Base-by-base conservation (phyloP, 257 asterid genomes). In the Linderniella brevidens region DNA sequence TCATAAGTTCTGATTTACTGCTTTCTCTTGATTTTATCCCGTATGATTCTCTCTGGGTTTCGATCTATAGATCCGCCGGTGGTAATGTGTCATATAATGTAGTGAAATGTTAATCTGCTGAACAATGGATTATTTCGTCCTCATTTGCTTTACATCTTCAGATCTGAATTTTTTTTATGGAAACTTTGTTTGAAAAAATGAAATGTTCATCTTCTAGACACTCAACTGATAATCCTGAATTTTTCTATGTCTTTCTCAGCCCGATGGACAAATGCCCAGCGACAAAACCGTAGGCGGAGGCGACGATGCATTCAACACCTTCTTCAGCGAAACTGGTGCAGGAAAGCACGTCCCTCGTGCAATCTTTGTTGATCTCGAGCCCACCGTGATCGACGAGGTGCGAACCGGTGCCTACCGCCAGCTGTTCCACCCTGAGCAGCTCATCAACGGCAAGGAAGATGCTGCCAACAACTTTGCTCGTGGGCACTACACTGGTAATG, bases 291-390 rank as follows among this genome's bases (percentile, higher is more conserved):
- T 69, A 41, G 71, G 71, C 35, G 65, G 71, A 17, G 75, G 75
- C 15, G 64, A 68, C 50, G 75, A 68, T 64, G 75, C 75, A 18
- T 68, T 68, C 63, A 64, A 68, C 71, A 64, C 32, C 75, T 64
- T 68, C 63, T 68, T 68, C 36, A 68, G 75, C 29, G 75, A 68
- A 54, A 68, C 71, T 46, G 71, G 71, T 9, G 56, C 68, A 11
- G 75, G 75, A 25, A 64, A 68, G 75, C 71, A 68, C 16, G 75
- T 68, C 5, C 75, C 75, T 8, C 68, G 75, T 43, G 75, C 75
- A 17, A 56, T 68, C 48, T 68, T 68, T 49, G 68, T 68, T 45
- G 75, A 68, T 50, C 75, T 68, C 48, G 75, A 68, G 35, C 71
- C 75, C 40, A 64, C 68, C 18, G 75, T 68, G 29, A 68, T 68